Percentiles rank a stretch among this genome's conserved stretches.
These are phyloP conservation scores for Bromus sterilis DNA, from an alignment of 176 grass and related monocot genomes.

Conservation along the genomic window DNA sequence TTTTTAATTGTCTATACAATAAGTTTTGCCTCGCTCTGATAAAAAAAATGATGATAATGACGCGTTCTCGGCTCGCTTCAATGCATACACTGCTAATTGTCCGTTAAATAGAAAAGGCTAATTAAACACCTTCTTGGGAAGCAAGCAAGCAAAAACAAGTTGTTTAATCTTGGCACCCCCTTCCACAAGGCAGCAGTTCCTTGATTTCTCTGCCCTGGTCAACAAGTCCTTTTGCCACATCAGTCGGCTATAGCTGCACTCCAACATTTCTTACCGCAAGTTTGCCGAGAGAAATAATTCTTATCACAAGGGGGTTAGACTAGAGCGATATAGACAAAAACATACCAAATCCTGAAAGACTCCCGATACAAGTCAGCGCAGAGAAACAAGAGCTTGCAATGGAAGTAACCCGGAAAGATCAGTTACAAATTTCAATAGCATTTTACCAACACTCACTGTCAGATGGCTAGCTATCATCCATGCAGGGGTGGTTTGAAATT, in stretches of 20 bases:
- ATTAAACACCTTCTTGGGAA: conserved; percentile 12
- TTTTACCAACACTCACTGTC: too few species aligned
- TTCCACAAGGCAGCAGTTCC: neutral
- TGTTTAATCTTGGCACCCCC: neutral
- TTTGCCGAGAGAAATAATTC: neutral
- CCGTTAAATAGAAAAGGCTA: too few species aligned
- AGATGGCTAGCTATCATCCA: too few species aligned
- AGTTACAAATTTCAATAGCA: neutral
- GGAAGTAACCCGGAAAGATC: neutral
- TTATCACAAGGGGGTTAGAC: neutral
- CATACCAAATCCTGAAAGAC: neutral
- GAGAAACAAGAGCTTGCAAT: neutral
- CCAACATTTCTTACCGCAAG: neutral
- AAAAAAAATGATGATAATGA: too few species aligned
- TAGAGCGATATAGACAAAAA: neutral
- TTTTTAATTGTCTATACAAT: too few species aligned
- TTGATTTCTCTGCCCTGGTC: conserved; percentile 10
- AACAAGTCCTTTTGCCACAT: conserved; percentile 10
- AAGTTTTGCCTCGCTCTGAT: too few species aligned
- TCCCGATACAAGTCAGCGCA: neutral
- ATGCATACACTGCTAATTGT: too few species aligned
- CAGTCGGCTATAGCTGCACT: neutral
- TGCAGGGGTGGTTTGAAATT: too few species aligned
- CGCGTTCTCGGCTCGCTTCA: too few species aligned
- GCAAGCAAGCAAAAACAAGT: conserved; percentile 18